Evolutionary conservation across 306 rosid species (phyloP).

Genomic region (Acmispon strigosus): DNA sequence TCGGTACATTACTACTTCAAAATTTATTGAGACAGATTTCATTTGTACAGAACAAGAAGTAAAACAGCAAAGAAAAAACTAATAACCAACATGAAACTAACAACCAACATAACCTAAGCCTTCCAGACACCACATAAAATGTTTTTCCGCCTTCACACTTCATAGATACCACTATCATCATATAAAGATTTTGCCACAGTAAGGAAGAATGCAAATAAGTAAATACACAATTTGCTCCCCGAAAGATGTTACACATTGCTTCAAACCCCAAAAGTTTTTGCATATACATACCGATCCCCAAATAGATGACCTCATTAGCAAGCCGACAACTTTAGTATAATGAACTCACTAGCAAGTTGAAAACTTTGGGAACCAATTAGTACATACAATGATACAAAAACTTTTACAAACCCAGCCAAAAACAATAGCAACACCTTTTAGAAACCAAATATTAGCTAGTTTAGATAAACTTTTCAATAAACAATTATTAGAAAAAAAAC

Average conservation of each 20-base stretch:
- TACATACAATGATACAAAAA: neutral
- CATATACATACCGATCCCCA: neutral
- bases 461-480: too few relatives aligned
- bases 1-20: neutral
- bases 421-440: neutral
- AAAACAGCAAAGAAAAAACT: slow-evolving; percentile 1
- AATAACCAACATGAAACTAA: neutral
- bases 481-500: too few relatives aligned
- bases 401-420: neutral
- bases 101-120: neutral
- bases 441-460: too few relatives aligned
- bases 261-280: neutral
- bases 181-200: neutral
- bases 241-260: neutral
- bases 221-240: neutral
- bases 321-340: neutral
- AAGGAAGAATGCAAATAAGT: neutral
- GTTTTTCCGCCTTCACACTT: neutral
- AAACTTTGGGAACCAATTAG: neutral
- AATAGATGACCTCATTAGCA: neutral
- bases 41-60: neutral
- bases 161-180: neutral
- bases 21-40: neutral
- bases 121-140: neutral
- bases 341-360: neutral